A percentile compares a stretch with the other conserved stretches of the same genome.
These are phyloP conservation scores for Ogataea angusta DNA, from an alignment of 805 yeast genomes.

Conservation along the genomic window DNA sequence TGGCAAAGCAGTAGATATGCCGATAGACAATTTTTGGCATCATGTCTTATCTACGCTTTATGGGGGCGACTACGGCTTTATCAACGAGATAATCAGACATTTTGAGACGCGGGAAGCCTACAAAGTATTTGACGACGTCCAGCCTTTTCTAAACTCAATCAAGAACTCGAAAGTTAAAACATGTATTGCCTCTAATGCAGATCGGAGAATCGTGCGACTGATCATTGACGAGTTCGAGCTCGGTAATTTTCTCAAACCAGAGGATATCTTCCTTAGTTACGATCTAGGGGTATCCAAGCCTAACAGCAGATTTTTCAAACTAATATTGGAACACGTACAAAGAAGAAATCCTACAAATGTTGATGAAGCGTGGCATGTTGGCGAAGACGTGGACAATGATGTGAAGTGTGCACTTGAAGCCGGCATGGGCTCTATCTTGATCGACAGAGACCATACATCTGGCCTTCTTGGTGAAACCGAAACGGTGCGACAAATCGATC, in stretches of 20 bases:
- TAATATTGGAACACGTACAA: conserved; percentile 29
- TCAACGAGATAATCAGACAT: conserved; percentile 42
- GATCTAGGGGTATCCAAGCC: conserved; percentile 57
- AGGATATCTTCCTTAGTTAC: conserved; percentile 50
- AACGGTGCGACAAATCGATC: conserved; percentile 9
- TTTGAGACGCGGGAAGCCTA: conserved; percentile 55
- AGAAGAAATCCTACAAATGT: conserved; percentile 16
- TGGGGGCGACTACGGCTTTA: conserved; percentile 29
- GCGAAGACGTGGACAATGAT: conserved; percentile 60
- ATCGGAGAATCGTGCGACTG: conserved; percentile 46
- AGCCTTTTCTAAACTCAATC: conserved; percentile 39
- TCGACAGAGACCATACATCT: conserved; percentile 21
- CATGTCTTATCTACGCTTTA: conserved; percentile 33
- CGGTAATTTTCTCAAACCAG: conserved; percentile 36
- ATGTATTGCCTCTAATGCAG: conserved; percentile 60
- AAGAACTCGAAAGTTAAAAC: conserved; percentile 33
- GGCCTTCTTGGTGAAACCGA: conserved; percentile 15
- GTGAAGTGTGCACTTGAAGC: conserved; percentile 46
- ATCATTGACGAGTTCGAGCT: conserved; percentile 45
- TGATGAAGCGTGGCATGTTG: conserved; percentile 56
- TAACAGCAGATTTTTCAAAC: conserved; percentile 42
- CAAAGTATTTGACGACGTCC: conserved; percentile 49
- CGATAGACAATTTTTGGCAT: conserved; percentile 56
- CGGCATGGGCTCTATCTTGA: conserved; percentile 58
- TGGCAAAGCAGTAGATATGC: conserved; percentile 43